Percentiles rank a stretch among this genome's conserved stretches.
phyloP scores from a whole-genome alignment of 2,329 filamentous ascomycete species.

The Aspergillus proliferans region DNA sequence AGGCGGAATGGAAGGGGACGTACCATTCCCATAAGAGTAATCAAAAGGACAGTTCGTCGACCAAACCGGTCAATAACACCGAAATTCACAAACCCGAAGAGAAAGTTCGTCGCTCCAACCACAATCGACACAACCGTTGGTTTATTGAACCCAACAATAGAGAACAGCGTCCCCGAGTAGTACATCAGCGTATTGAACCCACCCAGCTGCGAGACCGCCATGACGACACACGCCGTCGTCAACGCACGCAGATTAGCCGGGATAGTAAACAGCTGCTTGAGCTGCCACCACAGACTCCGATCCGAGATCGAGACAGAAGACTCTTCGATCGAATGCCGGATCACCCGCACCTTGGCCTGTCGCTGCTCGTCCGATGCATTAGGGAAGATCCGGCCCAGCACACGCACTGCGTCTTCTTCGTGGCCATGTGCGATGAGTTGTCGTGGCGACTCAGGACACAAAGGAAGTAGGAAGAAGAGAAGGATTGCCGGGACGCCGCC shows the following conservation, averaged over 20 bases:
- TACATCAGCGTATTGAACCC: slow-evolving; percentile 44
- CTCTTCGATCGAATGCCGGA: slow-evolving; percentile 35
- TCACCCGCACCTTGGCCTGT: slow-evolving; percentile 39
- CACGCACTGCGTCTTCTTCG: slow-evolving; percentile 33
- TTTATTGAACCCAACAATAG: slow-evolving; percentile 46
- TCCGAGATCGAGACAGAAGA: slow-evolving; percentile 23
- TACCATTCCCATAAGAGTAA: slow-evolving; percentile 41
- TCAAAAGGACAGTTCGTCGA: slow-evolving; percentile 38
- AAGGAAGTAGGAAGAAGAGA: slow-evolving; percentile 38
- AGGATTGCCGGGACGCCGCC: slow-evolving; percentile 44
- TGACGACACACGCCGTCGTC: slow-evolving; percentile 41
- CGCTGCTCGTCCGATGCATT: slow-evolving; percentile 36
- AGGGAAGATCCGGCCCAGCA: slow-evolving; percentile 23
- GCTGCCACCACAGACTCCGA: slow-evolving; percentile 35
- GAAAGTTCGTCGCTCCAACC: slow-evolving; percentile 29
- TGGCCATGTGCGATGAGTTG: slow-evolving; percentile 42
- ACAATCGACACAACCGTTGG: slow-evolving; percentile 45
- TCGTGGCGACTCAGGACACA: slow-evolving; percentile 46
- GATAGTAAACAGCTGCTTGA: slow-evolving; percentile 43
- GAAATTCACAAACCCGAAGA: slow-evolving; percentile 45
- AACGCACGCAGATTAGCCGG: slow-evolving; percentile 42
- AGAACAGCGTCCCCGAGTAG: slow-evolving; percentile 39
- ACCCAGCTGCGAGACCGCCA: slow-evolving; percentile 43
- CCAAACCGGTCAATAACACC: slow-evolving; percentile 41
- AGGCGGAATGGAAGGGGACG: background rate